Percentiles rank a stretch among this genome's conserved stretches.
These are phyloP conservation scores for Brettanomyces anomalus DNA, from an alignment of 805 yeast genomes.

Conservation along the genomic window DNA sequence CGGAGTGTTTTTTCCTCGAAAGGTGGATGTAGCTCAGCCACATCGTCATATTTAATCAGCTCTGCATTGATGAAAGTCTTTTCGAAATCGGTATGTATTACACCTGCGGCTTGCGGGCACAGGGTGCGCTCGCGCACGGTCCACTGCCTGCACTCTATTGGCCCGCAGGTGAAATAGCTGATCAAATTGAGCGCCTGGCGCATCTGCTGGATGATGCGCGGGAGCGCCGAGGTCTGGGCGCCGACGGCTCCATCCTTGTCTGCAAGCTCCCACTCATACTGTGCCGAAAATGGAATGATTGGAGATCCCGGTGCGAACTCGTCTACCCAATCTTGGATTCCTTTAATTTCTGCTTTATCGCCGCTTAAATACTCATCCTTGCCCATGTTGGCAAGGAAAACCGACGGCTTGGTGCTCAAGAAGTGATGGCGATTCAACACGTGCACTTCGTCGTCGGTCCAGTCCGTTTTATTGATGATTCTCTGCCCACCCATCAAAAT, in stretches of 20 bases:
- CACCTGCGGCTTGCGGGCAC: slow-evolving; percentile 99
- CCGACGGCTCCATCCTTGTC: slow-evolving; percentile 1
- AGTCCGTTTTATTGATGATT: slow-evolving; percentile 67
- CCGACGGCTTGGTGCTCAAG: slow-evolving; percentile 92
- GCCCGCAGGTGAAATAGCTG: slow-evolving; percentile 93
- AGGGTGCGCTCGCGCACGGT: slow-evolving; percentile 85
- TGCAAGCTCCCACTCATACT: slow-evolving; percentile 28
- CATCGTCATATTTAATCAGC: slow-evolving; percentile 77
- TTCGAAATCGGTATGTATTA: slow-evolving; percentile 91
- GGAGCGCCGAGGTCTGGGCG: slow-evolving; percentile 51
- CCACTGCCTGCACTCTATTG: slow-evolving; percentile 97
- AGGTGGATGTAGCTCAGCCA: slow-evolving; percentile 51
- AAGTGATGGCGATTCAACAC: slow-evolving; percentile 76
- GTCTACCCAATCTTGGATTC: slow-evolving; percentile 87
- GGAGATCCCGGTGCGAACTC: slow-evolving; percentile 70
- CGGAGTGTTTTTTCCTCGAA: slow-evolving; percentile 72
- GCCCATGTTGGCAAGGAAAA: slow-evolving; percentile 82
- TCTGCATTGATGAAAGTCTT: slow-evolving; percentile 92
- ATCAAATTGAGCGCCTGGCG: slow-evolving; percentile 78
- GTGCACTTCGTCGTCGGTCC: slow-evolving; percentile 91
- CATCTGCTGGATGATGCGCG: slow-evolving; percentile 80
- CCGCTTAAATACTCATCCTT: slow-evolving; percentile 76
- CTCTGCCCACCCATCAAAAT: slow-evolving; percentile 79
- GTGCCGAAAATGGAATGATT: slow-evolving; percentile 26
- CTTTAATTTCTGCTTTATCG: slow-evolving; percentile 30